Evolutionary conservation across 2,329 filamentous ascomycete species (phyloP).

Genomic region (Magnaporthales sp.): DNA sequence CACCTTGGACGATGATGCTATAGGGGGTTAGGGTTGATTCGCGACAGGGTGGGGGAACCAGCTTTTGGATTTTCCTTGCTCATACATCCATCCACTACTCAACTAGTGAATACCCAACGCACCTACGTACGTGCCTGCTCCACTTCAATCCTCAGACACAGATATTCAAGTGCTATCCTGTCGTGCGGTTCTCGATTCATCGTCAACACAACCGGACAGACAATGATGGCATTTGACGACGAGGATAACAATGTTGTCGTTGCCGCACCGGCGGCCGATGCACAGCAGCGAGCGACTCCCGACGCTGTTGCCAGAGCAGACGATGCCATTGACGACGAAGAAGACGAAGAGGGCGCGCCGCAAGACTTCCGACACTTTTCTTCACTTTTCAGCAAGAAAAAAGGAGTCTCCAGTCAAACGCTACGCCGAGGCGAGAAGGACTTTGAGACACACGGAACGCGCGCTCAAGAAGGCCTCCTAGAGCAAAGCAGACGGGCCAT

Average conservation of each 20-base stretch:
- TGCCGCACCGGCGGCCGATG: background rate
- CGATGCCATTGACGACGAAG: constrained; percentile 14
- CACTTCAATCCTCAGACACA: background rate
- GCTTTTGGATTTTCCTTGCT: background rate
- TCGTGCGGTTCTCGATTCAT: background rate
- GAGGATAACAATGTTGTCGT: constrained; percentile 10
- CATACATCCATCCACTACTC: background rate
- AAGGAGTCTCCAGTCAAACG: constrained; percentile 45
- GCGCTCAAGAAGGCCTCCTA: constrained; percentile 68
- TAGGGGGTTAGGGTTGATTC: background rate
- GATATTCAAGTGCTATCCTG: background rate
- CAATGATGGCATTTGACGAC: constrained; percentile 19
- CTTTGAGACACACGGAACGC: constrained; percentile 87
- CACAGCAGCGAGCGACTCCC: constrained; percentile 8
- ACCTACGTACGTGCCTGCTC: too few relatives aligned
- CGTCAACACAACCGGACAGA: background rate
- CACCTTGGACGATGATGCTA: background rate
- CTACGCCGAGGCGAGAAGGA: constrained; percentile 95
- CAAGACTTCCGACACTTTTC: constrained; percentile 77
- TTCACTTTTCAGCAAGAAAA: constrained; percentile 39
- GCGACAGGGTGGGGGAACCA: background rate
- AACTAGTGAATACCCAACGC: too few relatives aligned
- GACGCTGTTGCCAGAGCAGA: constrained; percentile 10
- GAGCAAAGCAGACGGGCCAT: constrained; percentile 78
- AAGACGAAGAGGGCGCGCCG: constrained; percentile 21